A percentile compares a stretch with the other conserved stretches of the same genome.
These are phyloP conservation scores for Ophiosphaerella korrae DNA, from an alignment of 2,329 filamentous ascomycete genomes.

Conservation along the genomic window DNA sequence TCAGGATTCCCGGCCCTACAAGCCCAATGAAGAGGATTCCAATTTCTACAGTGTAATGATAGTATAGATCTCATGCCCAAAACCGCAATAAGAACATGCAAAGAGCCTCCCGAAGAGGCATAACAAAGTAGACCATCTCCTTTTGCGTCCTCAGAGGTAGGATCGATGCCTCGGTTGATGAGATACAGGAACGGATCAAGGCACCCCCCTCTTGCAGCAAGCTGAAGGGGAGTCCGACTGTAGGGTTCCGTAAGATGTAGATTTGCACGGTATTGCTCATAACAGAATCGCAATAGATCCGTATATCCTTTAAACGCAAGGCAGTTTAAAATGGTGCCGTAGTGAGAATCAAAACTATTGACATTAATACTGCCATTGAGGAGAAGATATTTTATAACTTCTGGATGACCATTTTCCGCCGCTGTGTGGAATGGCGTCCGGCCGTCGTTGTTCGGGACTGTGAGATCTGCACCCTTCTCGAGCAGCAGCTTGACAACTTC, in stretches of 20 bases:
- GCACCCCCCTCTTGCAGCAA: slow-evolving; percentile 5
- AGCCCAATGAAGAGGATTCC: slow-evolving; percentile 10
- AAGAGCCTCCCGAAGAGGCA: slow-evolving; percentile 10
- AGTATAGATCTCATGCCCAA: neutral
- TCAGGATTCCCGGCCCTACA: slow-evolving; percentile 6
- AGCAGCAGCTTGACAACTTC: too few relatives aligned
- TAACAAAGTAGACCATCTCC: slow-evolving; percentile 7
- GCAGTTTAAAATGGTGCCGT: too few relatives aligned
- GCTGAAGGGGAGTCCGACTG: neutral
- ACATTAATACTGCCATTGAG: slow-evolving; percentile 1
- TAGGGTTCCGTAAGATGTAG: neutral
- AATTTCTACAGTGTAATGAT: neutral
- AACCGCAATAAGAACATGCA: slow-evolving; percentile 3
- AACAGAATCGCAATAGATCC: slow-evolving; percentile 4
- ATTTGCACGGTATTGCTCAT: neutral
- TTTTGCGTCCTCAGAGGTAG: neutral
- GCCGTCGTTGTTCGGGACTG: neutral
- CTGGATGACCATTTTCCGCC: neutral
- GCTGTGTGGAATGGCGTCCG: neutral
- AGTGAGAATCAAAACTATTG: too few relatives aligned
- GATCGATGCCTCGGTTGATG: neutral
- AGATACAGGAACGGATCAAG: slow-evolving; percentile 1
- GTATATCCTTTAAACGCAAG: too few relatives aligned
- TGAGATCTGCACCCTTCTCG: neutral
- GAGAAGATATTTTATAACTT: neutral